Evolutionary conservation across 2,329 filamentous ascomycete genomes (phyloP), one percentile per base, ranked within the genome.

Genomic region (Alternaria burnsii): DNA sequence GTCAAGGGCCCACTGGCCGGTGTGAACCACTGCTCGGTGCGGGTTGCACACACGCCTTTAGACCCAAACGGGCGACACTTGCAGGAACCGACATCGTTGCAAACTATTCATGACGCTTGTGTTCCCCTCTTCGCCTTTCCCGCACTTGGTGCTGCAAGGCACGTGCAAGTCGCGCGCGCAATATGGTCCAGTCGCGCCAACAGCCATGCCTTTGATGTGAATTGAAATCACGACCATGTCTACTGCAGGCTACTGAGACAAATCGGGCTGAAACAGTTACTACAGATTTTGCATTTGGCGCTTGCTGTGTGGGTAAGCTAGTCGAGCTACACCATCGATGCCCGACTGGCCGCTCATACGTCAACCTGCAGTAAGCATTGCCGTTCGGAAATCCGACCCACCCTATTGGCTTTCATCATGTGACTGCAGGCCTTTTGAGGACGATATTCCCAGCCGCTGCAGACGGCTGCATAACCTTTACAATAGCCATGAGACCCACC

Each of bases 11-110:
- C 67, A 63, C 61, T 28, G 62, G 58, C 62, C 63, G 63, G 57
- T 46, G 61, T 67, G 66, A 69, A 74, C 68, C 59, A 69, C 62
- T 63, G 65, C 67, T 68, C 62, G 64, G 62, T 63, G 63, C 57
- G 51, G 52, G 68, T 75, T 68, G 63, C 70, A 73, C 72, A 63
- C 63, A 38, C 48, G 61, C 64, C 54, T 59, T 64, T 68, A 72
- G 57, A 30, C 70, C 70, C 50, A 26, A 75, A 75, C 62, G 62
- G 74, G 73, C 65, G 58, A 65, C 58, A 71, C 71, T 66, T 74
- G 72, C 72, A 75, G 70, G 60, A 63, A 65, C 66, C 68, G 63
- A 68, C 68, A 62, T 68, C 55, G 58, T 58, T 63, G 60, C 66
- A 62, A 58, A 55, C 58, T 66, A 63, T 52, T 65, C 62, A 68